Evolutionary conservation across 495 filamentous ascomycete species (phyloP), one percentile per base, ranked within the genome.

Genomic region (Letharia columbiana): DNA sequence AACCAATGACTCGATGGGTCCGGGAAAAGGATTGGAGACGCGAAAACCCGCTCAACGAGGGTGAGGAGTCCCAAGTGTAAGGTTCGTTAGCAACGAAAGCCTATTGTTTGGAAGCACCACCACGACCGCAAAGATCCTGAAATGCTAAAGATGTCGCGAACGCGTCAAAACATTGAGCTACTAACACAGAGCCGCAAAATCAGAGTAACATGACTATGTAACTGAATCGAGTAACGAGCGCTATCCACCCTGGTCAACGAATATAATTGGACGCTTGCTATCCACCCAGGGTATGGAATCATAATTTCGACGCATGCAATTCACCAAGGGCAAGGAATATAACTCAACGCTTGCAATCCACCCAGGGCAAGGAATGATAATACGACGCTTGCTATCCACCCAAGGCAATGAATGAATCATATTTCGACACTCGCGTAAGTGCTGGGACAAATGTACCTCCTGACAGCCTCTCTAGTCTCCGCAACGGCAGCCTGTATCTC

Each of bases 371-470:
- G 17, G 28, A 47, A 57, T 57, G 23, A 28, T n/a, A n/a, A n/a
- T n/a, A n/a, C n/a, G n/a, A n/a, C n/a, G n/a, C n/a, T n/a, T n/a
- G 50, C 50, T 31, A 54, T 54, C 50, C 50, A 54, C 50, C 23
- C 50, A 54, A 35, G 54, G 28, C 17, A 57, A 33, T 33, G 28
- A 47, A 57, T 57, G 23, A 28, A 28, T 4, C 10, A 35, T 57
- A 18, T 37, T 17, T 2, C 31, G 54, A 57, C 7, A 33, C 54
- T 57, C 33, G 33, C 54, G 28, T 57, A 57, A 54, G 28, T 37
- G 54, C 54, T 57, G 31, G 54, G 33, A 57, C 31, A 57, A 37
- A n/a, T 57, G 31, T 17, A 20, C 4, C 54, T 57, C 28, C 52
- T 56, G 2, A 28, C 3, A 31, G 23, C 0, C 3, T 4, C 13